A percentile compares a stretch with the other conserved stretches of the same genome.
phyloP scores from a whole-genome alignment of 2,329 filamentous ascomycete genomes.

The Elsinoe necatrix region DNA sequence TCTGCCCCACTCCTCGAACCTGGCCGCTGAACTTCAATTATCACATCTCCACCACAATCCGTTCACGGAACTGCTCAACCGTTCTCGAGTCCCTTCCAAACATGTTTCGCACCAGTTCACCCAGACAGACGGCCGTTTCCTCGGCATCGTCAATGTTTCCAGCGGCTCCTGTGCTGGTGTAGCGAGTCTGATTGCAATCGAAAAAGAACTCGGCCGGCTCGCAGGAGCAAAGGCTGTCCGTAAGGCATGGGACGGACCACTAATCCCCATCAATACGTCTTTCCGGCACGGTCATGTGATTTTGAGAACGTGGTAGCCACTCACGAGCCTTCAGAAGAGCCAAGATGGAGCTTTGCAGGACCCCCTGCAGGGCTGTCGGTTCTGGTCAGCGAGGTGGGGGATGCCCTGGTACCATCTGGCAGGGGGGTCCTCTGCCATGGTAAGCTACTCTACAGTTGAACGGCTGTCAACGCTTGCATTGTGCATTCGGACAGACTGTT shows the following conservation, averaged over 20 bases:
- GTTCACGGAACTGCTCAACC: too few species aligned
- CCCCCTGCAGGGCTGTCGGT: too few species aligned
- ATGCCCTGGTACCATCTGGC: background rate
- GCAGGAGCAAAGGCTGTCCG: background rate
- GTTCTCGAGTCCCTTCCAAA: background rate
- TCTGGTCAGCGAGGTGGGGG: background rate
- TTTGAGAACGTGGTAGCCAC: too few species aligned
- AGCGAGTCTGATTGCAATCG: background rate
- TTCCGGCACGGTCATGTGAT: too few species aligned
- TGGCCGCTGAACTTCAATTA: too few species aligned
- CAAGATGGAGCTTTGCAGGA: too few species aligned
- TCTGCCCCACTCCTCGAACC: too few species aligned
- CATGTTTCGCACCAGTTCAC: background rate
- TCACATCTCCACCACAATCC: too few species aligned
- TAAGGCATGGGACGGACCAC: too few species aligned
- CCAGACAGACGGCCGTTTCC: background rate
- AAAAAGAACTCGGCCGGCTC: background rate
- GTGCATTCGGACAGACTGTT: background rate
- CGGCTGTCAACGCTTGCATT: background rate
- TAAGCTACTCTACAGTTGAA: background rate
- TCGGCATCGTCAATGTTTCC: background rate
- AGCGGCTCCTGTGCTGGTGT: background rate
- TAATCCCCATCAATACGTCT: too few species aligned
- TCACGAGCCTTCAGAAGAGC: too few species aligned
- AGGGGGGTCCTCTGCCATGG: background rate